These are phyloP conservation scores for Notholithocarpus densiflorus DNA, from an alignment of 306 rosid species.

Conservation along the genomic window DNA sequence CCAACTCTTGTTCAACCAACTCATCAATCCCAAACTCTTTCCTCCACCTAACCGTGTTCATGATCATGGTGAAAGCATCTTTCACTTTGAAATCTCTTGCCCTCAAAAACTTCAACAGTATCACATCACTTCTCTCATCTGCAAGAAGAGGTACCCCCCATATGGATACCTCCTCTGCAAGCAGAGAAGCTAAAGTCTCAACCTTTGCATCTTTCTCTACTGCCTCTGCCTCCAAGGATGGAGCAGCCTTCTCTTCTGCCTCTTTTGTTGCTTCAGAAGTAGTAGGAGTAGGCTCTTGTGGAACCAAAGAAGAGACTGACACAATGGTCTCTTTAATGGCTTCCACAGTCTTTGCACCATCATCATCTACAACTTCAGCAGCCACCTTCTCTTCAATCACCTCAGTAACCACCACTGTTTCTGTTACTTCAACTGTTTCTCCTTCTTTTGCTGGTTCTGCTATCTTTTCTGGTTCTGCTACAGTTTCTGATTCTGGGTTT, in stretches of 20 bases:
- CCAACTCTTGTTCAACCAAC: conserved; percentile 38
- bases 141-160: conserved; percentile 62
- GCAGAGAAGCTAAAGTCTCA: conserved; percentile 17
- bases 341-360: conserved; percentile 80
- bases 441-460: conserved; percentile 6
- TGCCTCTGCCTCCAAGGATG: conserved; percentile 6
- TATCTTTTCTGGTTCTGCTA: not conserved
- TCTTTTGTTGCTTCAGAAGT: conserved; percentile 14
- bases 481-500: conserved; percentile 21
- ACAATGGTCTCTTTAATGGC: conserved; percentile 75
- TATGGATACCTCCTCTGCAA: conserved; percentile 47
- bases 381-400: conserved; percentile 19
- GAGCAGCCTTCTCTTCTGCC: not conserved
- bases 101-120: conserved; percentile 61
- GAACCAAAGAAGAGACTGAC: conserved; percentile 49
- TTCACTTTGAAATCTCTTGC: conserved; percentile 72
- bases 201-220: conserved; percentile 21
- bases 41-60: conserved; percentile 66
- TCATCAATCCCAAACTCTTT: conserved; percentile 53
- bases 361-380: conserved; percentile 43
- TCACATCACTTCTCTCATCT: conserved; percentile 57
- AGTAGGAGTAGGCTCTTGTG: conserved; percentile 8
- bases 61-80: conserved; percentile 63
- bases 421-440: conserved; percentile 15
- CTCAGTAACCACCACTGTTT: conserved; percentile 18